Conservation (phyloP, 2,329 filamentous ascomycete genomes). For the Alternaria gaisen region DNA sequence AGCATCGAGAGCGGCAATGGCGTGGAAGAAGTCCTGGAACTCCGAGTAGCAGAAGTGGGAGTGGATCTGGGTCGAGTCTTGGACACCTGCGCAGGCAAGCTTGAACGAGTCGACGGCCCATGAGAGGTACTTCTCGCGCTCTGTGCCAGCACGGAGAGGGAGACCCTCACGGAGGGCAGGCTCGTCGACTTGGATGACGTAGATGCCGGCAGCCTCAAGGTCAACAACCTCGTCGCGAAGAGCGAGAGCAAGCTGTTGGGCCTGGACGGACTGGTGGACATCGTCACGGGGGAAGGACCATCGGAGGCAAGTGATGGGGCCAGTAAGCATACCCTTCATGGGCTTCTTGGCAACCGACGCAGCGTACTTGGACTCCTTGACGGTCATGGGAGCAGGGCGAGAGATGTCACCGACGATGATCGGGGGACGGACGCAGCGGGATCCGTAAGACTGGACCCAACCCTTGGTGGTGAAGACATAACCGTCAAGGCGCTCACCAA, state of each 20-base stretch:
- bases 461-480: conserved; percentile 99
- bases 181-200: conserved; percentile 99
- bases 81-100: conserved; percentile 89
- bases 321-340: conserved; percentile 99
- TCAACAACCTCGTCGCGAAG: conserved; percentile 98
- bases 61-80: conserved; percentile 98
- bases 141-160: conserved; percentile 89
- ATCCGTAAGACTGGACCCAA: conserved; percentile 99
- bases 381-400: conserved; percentile 95
- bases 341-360: conserved; percentile 96
- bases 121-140: conserved; percentile 94
- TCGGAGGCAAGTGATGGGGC: conserved; percentile 96
- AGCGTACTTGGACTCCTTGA: conserved; percentile 99
- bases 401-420: conserved; percentile 99
- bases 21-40: conserved; percentile 99
- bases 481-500: conserved; percentile 94
- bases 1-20: conserved; percentile 95
- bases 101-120: conserved; percentile 99
- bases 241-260: conserved; percentile 96
- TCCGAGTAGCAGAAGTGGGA: conserved; percentile 99
- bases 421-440: conserved; percentile 95
- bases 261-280: conserved; percentile 98
- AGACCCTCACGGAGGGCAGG: conserved; percentile 99
- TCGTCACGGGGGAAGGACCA: conserved; percentile 99
- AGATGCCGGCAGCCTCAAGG: conserved; percentile 94